phyloP scores from a whole-genome alignment of 2,329 filamentous ascomycete genomes.

The Fusarium metavorans region DNA sequence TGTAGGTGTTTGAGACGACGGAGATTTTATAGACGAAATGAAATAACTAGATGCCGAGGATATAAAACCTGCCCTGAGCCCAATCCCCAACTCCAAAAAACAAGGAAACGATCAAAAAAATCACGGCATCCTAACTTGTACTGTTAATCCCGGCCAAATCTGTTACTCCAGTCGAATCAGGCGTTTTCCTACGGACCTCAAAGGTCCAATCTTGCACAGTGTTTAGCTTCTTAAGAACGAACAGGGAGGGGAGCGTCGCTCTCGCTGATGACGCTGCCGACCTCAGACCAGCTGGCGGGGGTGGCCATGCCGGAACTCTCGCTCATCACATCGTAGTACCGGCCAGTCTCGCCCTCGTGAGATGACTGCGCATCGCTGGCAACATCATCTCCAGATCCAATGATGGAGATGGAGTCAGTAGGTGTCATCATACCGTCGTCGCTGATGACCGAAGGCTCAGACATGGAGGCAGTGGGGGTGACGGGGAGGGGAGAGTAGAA shows the following conservation, averaged over 20 bases:
- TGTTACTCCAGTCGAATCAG: background rate
- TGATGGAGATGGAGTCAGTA: slow-evolving; percentile 68
- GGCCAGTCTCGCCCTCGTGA: slow-evolving; percentile 52
- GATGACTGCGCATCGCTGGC: slow-evolving; percentile 57
- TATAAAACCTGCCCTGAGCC: slow-evolving; percentile 32
- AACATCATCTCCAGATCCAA: slow-evolving; percentile 63
- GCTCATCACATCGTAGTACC: slow-evolving; percentile 68
- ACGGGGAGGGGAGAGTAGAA: slow-evolving; percentile 73
- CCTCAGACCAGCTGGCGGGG: slow-evolving; percentile 73
- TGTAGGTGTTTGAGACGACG: slow-evolving; percentile 1
- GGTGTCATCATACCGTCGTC: slow-evolving; percentile 67
- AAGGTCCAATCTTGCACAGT: background rate
- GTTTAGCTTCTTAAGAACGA: slow-evolving; percentile 43
- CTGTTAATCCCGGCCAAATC: slow-evolving; percentile 9
- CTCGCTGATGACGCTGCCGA: slow-evolving; percentile 72
- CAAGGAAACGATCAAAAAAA: slow-evolving; percentile 8
- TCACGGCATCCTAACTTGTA: slow-evolving; percentile 4
- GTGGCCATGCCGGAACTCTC: slow-evolving; percentile 70
- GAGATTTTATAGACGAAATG: slow-evolving; percentile 21
- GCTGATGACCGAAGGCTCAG: slow-evolving; percentile 65
- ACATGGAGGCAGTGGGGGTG: slow-evolving; percentile 61
- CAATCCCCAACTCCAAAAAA: slow-evolving; percentile 34
- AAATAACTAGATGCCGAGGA: slow-evolving; percentile 34
- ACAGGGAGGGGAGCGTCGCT: slow-evolving; percentile 55
- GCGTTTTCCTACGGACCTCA: background rate